Conservation (phyloP, 2,329 filamentous ascomycete species). For the Cladosporium sp. region DNA sequence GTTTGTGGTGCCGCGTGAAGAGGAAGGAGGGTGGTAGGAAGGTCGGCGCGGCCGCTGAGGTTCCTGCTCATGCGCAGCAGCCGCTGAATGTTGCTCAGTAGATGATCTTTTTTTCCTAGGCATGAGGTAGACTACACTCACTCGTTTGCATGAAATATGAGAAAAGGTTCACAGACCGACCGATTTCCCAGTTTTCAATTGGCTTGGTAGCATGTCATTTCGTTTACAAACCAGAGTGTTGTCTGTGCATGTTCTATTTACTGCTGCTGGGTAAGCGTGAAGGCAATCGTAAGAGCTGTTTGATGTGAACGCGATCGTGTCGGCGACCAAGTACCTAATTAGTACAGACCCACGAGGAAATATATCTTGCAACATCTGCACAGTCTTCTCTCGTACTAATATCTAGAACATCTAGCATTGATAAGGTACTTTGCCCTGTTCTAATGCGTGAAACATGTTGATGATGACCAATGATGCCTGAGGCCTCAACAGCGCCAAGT, state of each 20-base stretch:
- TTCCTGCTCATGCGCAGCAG: constrained; percentile 9
- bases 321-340: neutral
- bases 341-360: neutral
- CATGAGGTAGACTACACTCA: no score
- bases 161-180: no score
- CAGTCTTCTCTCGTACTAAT: neutral
- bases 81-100: neutral
- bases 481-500: neutral
- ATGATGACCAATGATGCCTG: neutral
- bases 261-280: no score
- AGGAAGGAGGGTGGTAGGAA: constrained; percentile 69
- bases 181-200: no score
- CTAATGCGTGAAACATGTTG: neutral
- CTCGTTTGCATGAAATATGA: no score
- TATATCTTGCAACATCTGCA: neutral
- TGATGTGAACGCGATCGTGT: no score
- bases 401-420: neutral
- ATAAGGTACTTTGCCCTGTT: neutral
- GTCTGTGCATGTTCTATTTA: no score
- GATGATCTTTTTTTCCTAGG: no score
- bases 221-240: no score
- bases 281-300: neutral
- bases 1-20: constrained; percentile 91
- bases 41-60: constrained; percentile 40
- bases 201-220: no score